These are phyloP conservation scores for Scutellaria baicalensis DNA, from an alignment of 257 asterid genomes.

Conservation along the genomic window DNA sequence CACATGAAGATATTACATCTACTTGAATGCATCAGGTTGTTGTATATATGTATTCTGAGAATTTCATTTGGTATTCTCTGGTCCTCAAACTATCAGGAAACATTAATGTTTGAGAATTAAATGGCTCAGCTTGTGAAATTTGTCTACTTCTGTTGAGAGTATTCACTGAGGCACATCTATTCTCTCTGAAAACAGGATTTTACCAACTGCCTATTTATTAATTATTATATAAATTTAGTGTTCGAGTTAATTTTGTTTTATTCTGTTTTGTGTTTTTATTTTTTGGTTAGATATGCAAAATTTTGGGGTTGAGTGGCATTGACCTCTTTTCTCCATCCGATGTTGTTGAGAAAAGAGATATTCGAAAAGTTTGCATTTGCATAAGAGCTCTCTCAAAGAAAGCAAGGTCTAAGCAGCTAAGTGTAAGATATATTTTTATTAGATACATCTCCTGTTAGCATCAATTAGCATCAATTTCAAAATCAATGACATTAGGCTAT, in stretches of 20 bases:
- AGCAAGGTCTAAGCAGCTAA: slow-evolving; percentile 70
- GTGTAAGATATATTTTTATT: slow-evolving; percentile 33
- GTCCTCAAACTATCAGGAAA: no score
- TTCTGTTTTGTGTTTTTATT: no score
- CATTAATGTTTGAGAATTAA: no score
- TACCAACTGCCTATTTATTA: neutral
- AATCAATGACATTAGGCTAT: neutral
- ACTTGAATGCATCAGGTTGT: no score
- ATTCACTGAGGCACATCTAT: no score
- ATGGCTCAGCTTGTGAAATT: no score
- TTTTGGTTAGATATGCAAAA: slow-evolving; percentile 61
- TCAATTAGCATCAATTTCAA: no score
- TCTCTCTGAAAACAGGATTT: no score
- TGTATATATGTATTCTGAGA: no score
- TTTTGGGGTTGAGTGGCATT: slow-evolving; percentile 81
- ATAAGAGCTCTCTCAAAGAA: slow-evolving; percentile 76
- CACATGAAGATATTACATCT: no score
- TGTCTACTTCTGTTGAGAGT: no score
- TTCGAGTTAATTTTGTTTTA: neutral
- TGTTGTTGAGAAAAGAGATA: slow-evolving; percentile 78
- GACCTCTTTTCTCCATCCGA: slow-evolving; percentile 95
- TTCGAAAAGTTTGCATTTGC: slow-evolving; percentile 86
- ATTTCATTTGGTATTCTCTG: no score
- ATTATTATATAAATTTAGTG: neutral
- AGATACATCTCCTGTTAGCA: neutral